Evolutionary conservation across 2,329 filamentous ascomycete genomes (phyloP), one percentile per base, ranked within the genome.

Genomic region (Aspergillus novofumigatus): DNA sequence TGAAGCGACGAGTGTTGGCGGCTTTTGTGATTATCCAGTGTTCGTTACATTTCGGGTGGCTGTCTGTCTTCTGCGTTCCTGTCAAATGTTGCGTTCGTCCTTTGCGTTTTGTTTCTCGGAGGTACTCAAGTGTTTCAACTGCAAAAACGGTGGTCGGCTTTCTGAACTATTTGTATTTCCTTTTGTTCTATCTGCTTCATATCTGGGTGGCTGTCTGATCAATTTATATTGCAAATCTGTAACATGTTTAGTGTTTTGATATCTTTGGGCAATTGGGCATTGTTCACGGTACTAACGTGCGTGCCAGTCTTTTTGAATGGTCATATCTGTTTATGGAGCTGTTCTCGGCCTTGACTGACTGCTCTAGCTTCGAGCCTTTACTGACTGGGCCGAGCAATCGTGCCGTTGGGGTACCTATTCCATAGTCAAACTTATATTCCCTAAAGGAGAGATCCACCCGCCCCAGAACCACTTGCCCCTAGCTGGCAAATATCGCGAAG

Each of bases 151-250:
- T 51, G 62, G 62, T 56, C 42, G 59, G 55, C 49, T 56, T 56
- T 51, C 57, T 48, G 54, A 32, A 56, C 35, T 55, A 54, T 50
- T 55, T 51, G 3, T 29, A 29, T 29, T 29, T 11, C 51, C 53
- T 48, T 58, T 25, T 55, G 57, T 57, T 57, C 14, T 61, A 47
- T 63, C 42, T 53, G 52, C 42, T 55, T 64, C 65, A 61, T 60
- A 65, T 55, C 58, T 72, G 72, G 70, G 70, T 71, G 72, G 72
- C 69, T 75, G 72, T 75, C 68, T 75, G 72, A 74, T 74, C 68
- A 74, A 61, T 59, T 58, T 50, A 55, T 55, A 29, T 51, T 48
- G 38, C n/a, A 11, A 56, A 20, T 42, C 26, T 48, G 32, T 55
- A 42, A 29, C 17, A 53, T 50, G 48, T 45, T 26, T 49, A 54